phyloP scores from a whole-genome alignment of 495 filamentous ascomycete genomes.

The Podospora pseudoanserina region DNA sequence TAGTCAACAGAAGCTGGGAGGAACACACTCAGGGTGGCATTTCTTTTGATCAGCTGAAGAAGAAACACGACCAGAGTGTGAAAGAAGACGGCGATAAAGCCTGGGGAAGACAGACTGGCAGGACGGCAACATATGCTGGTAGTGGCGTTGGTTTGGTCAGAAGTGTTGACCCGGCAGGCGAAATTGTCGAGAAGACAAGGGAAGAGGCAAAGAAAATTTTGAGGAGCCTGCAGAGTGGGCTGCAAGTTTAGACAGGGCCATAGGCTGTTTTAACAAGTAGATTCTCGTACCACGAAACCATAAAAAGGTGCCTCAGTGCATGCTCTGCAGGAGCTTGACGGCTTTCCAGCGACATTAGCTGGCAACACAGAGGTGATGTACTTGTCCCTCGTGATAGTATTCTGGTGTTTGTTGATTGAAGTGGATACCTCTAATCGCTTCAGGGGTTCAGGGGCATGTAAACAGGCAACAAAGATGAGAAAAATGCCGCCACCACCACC shows the following conservation, averaged over 20 bases:
- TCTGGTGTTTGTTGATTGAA: too few species aligned
- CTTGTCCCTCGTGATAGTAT: too few species aligned
- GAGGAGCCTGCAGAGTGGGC: slow-evolving; percentile 1
- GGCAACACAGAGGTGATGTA: too few species aligned
- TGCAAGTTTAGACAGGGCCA: background rate
- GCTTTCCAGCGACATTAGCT: too few species aligned
- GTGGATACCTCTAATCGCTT: too few species aligned
- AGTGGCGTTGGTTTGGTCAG: slow-evolving; percentile 59
- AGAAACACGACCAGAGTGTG: slow-evolving; percentile 53
- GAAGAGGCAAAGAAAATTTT: slow-evolving; percentile 58
- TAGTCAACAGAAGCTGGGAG: slow-evolving; percentile 58
- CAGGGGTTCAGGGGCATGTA: too few species aligned
- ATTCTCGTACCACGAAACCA: too few species aligned
- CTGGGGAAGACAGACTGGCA: slow-evolving; percentile 56
- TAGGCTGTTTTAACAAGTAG: background rate
- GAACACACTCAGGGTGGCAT: slow-evolving; percentile 55
- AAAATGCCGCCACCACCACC: too few species aligned
- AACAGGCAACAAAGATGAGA: too few species aligned
- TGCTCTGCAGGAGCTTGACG: too few species aligned
- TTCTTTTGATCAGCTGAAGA: slow-evolving; percentile 57
- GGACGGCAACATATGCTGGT: slow-evolving; percentile 69
- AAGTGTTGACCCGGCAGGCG: slow-evolving; percentile 60
- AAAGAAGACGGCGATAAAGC: slow-evolving; percentile 51
- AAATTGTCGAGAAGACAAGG: slow-evolving; percentile 67
- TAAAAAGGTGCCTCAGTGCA: too few species aligned